Percentiles rank a stretch among this genome's conserved stretches.
Evolutionary conservation across 805 yeast species (phyloP).

Genomic region (Pichia manshurica): DNA sequence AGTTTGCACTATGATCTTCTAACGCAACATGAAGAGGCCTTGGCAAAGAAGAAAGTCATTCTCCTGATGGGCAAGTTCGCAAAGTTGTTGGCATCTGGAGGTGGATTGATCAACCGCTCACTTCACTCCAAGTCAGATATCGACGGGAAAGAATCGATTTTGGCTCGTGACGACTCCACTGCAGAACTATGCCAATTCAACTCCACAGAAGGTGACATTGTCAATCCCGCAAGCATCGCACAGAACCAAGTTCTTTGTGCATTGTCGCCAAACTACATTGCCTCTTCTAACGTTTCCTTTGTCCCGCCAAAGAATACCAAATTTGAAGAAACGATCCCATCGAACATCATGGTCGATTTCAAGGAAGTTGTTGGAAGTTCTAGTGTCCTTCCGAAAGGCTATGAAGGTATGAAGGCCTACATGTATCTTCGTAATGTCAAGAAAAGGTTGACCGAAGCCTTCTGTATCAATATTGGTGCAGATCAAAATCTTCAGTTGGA

Average conservation of each 20-base stretch:
- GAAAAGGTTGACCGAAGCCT: slow-evolving; percentile 71
- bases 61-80: slow-evolving; percentile 52
- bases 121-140: slow-evolving; percentile 22
- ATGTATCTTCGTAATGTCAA: slow-evolving; percentile 62
- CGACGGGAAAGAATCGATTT: slow-evolving; percentile 58
- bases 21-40: slow-evolving; percentile 46
- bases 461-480: slow-evolving; percentile 58
- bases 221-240: slow-evolving; percentile 55
- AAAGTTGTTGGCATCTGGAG: slow-evolving; percentile 47
- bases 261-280: slow-evolving; percentile 55
- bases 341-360: slow-evolving; percentile 73
- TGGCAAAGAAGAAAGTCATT: slow-evolving; percentile 47
- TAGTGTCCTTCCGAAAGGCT: slow-evolving; percentile 56
- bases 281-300: slow-evolving; percentile 30
- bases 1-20: slow-evolving; percentile 45
- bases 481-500: slow-evolving; percentile 56
- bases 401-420: slow-evolving; percentile 65
- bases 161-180: slow-evolving; percentile 54
- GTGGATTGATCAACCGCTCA: slow-evolving; percentile 31
- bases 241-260: slow-evolving; percentile 66
- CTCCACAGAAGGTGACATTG: slow-evolving; percentile 13
- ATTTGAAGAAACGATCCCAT: slow-evolving; percentile 46
- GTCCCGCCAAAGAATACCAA: slow-evolving; percentile 42
- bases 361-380: slow-evolving; percentile 60
- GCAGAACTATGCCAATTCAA: slow-evolving; percentile 46